Evolutionary conservation across 352 stramenopile species (phyloP).

Genomic region (Phytopythium montanum): DNA sequence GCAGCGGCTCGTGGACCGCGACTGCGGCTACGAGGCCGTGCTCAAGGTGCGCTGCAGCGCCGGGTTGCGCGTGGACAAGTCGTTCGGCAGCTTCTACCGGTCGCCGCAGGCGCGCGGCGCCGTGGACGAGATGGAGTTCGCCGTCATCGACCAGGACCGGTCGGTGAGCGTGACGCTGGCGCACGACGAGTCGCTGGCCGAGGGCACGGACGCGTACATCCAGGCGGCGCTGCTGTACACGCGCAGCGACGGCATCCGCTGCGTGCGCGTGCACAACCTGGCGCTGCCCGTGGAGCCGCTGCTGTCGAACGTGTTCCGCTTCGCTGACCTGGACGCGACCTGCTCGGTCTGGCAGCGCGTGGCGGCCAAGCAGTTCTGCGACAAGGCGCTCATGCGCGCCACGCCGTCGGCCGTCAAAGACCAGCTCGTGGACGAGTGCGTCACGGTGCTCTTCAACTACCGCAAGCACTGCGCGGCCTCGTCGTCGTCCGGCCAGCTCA

Average conservation of each 20-base stretch:
- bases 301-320: slow-evolving; percentile 86
- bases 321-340: slow-evolving; percentile 85
- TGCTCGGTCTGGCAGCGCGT: slow-evolving; percentile 83
- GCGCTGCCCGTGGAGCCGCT: slow-evolving; percentile 71
- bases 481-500: slow-evolving; percentile 88
- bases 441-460: slow-evolving; percentile 89
- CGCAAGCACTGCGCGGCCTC: slow-evolving; percentile 90
- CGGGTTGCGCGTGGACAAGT: slow-evolving; percentile 82
- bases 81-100: slow-evolving; percentile 80
- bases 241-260: slow-evolving; percentile 74
- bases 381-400: slow-evolving; percentile 80
- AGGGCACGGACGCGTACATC: slow-evolving; percentile 77
- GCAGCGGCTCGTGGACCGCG: slow-evolving; percentile 64
- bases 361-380: slow-evolving; percentile 72
- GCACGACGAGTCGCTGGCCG: slow-evolving; percentile 81
- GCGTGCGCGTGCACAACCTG: slow-evolving; percentile 91
- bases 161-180: slow-evolving; percentile 85
- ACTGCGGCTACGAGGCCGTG: slow-evolving; percentile 83
- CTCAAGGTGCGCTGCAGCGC: slow-evolving; percentile 86
- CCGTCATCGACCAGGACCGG: slow-evolving; percentile 82
- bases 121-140: slow-evolving; percentile 88
- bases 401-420: slow-evolving; percentile 74
- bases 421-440: slow-evolving; percentile 79
- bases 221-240: slow-evolving; percentile 90
- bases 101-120: slow-evolving; percentile 26